Conservation (phyloP, 164 flowering plant species). For the Dillenia suffruticosa region DNA sequence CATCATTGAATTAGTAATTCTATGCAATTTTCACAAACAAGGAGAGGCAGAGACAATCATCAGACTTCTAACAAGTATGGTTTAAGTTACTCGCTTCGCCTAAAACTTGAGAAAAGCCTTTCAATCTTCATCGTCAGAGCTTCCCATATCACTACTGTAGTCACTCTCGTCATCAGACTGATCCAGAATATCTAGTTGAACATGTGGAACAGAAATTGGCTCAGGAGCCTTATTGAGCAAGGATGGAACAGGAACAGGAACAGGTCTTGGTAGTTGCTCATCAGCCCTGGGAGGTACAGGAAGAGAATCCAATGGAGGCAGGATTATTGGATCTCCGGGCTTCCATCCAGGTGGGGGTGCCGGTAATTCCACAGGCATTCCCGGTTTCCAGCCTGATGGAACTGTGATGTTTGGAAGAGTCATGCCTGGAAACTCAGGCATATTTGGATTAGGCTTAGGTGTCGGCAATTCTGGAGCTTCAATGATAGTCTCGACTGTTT, state of each 20-base stretch:
- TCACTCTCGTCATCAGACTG: slow-evolving; percentile 80
- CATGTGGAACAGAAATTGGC: slow-evolving; percentile 66
- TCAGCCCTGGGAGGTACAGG: slow-evolving; percentile 36
- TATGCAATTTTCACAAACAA: too few relatives aligned
- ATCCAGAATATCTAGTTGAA: slow-evolving; percentile 74
- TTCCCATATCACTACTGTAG: slow-evolving; percentile 63
- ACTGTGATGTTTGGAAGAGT: slow-evolving; percentile 56
- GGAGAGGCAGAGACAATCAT: too few relatives aligned
- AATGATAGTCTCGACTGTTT: slow-evolving; percentile 52
- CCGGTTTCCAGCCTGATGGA: slow-evolving; percentile 93
- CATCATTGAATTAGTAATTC: too few relatives aligned
- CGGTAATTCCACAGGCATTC: slow-evolving; percentile 80
- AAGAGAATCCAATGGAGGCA: slow-evolving; percentile 64
- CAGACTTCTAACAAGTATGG: too few relatives aligned
- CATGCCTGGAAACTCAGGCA: slow-evolving; percentile 41
- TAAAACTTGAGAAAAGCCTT: background rate
- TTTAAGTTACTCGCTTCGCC: too few relatives aligned
- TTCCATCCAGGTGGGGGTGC: slow-evolving; percentile 93
- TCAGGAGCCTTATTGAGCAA: slow-evolving; percentile 35
- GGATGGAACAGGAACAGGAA: slow-evolving; percentile 27
- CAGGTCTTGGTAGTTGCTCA: slow-evolving; percentile 42
- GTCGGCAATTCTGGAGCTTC: slow-evolving; percentile 37
- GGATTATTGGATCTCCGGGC: slow-evolving; percentile 75
- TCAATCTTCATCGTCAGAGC: slow-evolving; percentile 81
- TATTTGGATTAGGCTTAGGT: slow-evolving; percentile 21